Conservation (phyloP, 192 early-diverging fungal species). For the Coemansia asiatica region DNA sequence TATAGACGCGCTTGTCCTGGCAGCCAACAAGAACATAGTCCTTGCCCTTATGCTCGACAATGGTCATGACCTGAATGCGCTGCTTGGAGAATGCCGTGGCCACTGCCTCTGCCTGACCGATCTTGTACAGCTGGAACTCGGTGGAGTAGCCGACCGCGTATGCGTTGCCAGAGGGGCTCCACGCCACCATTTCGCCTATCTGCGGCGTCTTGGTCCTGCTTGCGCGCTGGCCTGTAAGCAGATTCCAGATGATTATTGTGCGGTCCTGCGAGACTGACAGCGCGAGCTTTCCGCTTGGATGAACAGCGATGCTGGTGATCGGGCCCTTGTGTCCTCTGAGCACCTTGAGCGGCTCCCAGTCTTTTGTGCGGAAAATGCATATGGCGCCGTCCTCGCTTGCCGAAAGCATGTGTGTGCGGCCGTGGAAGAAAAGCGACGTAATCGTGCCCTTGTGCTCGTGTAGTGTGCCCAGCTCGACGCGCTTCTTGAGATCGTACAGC, state of each 20-base stretch:
- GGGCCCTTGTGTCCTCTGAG: conserved; percentile 74
- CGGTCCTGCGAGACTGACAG: conserved; percentile 77
- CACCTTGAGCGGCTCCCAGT: conserved; percentile 94
- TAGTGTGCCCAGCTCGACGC: conserved; percentile 88
- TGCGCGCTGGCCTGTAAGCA: conserved; percentile 72
- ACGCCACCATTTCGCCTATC: conserved; percentile 35
- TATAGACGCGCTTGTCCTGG: conserved; percentile 52
- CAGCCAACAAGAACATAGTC: conserved; percentile 40
- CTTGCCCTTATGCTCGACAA: conserved; percentile 21
- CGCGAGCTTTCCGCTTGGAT: conserved; percentile 94
- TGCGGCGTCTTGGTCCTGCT: conserved; percentile 50
- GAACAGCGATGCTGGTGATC: conserved; percentile 81
- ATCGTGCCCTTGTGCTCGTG: conserved; percentile 92
- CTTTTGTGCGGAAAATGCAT: conserved; percentile 87
- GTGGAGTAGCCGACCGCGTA: conserved; percentile 46
- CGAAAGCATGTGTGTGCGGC: conserved; percentile 81
- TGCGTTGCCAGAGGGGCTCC: conserved; percentile 31
- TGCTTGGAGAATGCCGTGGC: conserved; percentile 44
- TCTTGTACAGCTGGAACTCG: conserved; percentile 46
- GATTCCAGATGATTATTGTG: conserved; percentile 73
- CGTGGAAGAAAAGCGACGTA: conserved; percentile 80
- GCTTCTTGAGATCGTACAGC: conserved; percentile 83
- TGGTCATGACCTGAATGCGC: conserved; percentile 34
- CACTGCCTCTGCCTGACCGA: conserved; percentile 38
- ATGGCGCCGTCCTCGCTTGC: conserved; percentile 88